Evolutionary conservation across 176 grass and related monocot species (phyloP).

Genomic region (Paspalum notatum): DNA sequence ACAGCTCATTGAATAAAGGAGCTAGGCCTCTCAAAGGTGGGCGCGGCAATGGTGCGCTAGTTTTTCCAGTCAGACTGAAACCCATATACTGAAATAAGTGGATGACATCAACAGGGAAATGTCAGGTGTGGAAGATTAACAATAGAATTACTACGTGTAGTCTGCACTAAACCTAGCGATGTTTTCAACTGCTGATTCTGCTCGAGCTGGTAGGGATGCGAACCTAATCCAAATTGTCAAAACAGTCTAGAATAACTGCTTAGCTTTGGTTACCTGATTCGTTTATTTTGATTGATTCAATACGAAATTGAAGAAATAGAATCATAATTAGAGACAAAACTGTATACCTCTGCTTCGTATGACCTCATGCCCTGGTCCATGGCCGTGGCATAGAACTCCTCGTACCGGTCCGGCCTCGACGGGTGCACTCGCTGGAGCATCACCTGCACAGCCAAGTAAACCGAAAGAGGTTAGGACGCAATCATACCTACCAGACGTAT

Average conservation of each 20-base stretch:
- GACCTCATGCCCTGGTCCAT: conserved; percentile 59
- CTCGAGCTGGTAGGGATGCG: background rate
- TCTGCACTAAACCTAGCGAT: background rate
- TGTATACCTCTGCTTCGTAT: conserved; percentile 78
- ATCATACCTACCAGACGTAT: background rate
- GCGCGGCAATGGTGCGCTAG: no score
- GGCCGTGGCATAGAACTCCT: conserved; percentile 64
- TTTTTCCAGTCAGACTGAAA: background rate
- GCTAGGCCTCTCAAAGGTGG: no score
- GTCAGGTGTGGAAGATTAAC: background rate
- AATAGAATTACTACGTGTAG: background rate
- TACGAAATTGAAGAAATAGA: background rate
- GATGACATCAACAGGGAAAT: background rate
- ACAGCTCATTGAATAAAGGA: no score
- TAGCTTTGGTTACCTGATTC: background rate
- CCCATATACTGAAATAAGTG: background rate
- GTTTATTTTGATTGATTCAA: background rate
- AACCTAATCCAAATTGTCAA: background rate
- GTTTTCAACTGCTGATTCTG: background rate
- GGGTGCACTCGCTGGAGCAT: conserved; percentile 69
- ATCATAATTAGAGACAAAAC: conserved; percentile 1
- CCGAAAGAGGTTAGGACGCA: background rate
- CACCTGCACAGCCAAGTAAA: conserved; percentile 40
- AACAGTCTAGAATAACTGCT: background rate
- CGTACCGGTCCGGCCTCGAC: conserved; percentile 68